Base-by-base conservation (phyloP, 1,284 basidiomycete species). In the Ustilago nuda region DNA sequence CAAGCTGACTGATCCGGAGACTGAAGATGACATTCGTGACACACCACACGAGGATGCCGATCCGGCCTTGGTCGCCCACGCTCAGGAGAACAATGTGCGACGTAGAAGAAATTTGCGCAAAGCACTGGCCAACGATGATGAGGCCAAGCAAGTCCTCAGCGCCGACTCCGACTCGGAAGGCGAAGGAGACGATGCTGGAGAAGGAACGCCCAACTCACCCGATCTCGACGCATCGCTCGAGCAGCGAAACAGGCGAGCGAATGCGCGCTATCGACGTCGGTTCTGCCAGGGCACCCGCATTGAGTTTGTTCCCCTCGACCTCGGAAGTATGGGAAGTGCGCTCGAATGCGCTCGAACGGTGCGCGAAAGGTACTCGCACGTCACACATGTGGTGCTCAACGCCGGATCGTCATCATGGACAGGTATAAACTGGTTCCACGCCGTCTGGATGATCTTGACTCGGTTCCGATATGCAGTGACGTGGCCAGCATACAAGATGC, bases 311-410 rank as follows among this genome's bases (percentile, higher is more conserved):
- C 63, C 83, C 8, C 69, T 86, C 37, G 85, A 86, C 67, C 66
- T 86, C 17, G 82, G 81, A 15, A 85, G 84, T 65, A 74, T 84
- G 66, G 80, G 66, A 11, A 85, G 80, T 46, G 83, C 82, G 11
- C 69, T 85, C 41, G 75, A 70, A 27, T 86, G 83, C 53, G 81
- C 79, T 3, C 62, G 78, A 46, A 79, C 71, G 50, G 66, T 85
- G 33, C 67, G 72, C 27, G 71, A 72, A 33, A 60, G 82, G 56
- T 81, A 84, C 55, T 55, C 75, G 2, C 84, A 86, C 66, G 66
- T 86, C 8, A 86, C 85, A 6, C 85, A 86, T 54, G 54, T 86
- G 17, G 74, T 86, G 50, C 77, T 86, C 56, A 86, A 86, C 52
- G 85, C 85, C 11, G 85, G 85, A 3, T 77, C 81, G 9, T 82